Evolutionary conservation across 164 flowering plant genomes (phyloP), one percentile per base, ranked within the genome.

Genomic region (Chloranthus sessilifolius): DNA sequence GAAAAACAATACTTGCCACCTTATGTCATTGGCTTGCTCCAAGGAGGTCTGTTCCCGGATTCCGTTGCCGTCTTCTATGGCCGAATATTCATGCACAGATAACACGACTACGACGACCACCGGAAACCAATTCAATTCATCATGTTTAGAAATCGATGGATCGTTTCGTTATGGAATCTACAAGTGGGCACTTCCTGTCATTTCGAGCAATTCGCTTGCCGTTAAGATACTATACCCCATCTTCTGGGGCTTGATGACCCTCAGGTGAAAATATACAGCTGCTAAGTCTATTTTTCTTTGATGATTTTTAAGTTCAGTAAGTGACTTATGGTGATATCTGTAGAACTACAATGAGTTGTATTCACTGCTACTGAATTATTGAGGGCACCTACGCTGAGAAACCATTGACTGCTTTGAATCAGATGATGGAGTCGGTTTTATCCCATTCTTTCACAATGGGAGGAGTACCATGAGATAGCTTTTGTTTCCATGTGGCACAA

Each of bases 201-300:
- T 92, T 52, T 85, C 99, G 11, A 88, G 96, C 79, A 74, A 82
- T 42, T 89, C 96, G 14, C 16, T 82, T 4, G 71, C 76, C 21
- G 86, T 92, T 16, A 92, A 88, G 73, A 75, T 86, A 60, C 84
- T 85, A 38, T 92, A 92, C 62, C 96, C 99, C 34, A 85, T 92
- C 5, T 88, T 83, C 46, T 92, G 99, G 99, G 99, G 99, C 30
- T 57, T 92, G 22, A 78, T 86, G 88, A 83, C 87, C 15, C 91
- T 92, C 42, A 92, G 98, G 98, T 88, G 64, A 38, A 0, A n/a
- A n/a, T n/a, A n/a, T n/a, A n/a, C n/a, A n/a, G n/a, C n/a, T n/a
- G n/a, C n/a, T n/a, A n/a, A n/a, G n/a, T n/a, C n/a, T n/a, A n/a
- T n/a, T n/a, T n/a, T n/a, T n/a, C n/a, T n/a, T n/a, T n/a, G n/a